Base-by-base conservation (phyloP, 2,329 filamentous ascomycete species). In the Aspergillus ustus region DNA sequence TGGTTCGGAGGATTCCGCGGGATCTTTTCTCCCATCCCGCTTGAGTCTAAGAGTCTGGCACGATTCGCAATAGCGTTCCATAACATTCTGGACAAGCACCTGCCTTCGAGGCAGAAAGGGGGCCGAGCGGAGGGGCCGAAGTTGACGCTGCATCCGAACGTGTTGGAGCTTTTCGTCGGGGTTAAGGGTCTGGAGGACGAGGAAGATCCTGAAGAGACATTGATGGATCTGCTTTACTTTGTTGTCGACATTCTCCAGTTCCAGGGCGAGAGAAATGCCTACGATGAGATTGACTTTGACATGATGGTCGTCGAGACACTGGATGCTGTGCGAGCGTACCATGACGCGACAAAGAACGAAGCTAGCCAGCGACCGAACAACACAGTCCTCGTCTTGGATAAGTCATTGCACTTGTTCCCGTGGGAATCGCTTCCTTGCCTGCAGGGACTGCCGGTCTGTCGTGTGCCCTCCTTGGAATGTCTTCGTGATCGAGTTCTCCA, bases 281-380 rank as follows among this genome's bases (percentile, higher is more conserved):
- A 97, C 77, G 95, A 99, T 69, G 95, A 99, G 78, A 91, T 99
- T 65, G 94, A 98, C 76, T 96, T 98, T 72, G 95, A 99, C 68
- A 81, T 84, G 67, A 96, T 99, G 87, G 88, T 93, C 5, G 84
- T 98, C 44, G 93, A 97, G 69, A 92, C 91, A 0, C 85, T 92
- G 44, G 94, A 97, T 77, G 92, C 93, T 2, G 80, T 99, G 28
- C 87, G 89, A 53, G 85, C 87, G 0, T 97, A 97, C 72, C 89
- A 97, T 70, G 83, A 84, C 58, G 77, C 76, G 25, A 74, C 72
- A 4, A 72, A 74, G 7, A 67, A 66, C 13, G 68, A 80, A 58
- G 73, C 80, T 31, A 74, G 77, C 7, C 67, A 63, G 69, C 56
- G 67, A 67, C 56, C 71, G 65, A 59, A 71, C 1, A 95, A 99